Evolutionary conservation across 305 asterid genomes (phyloP).

Genomic region (Stenogyne calaminthoides): DNA sequence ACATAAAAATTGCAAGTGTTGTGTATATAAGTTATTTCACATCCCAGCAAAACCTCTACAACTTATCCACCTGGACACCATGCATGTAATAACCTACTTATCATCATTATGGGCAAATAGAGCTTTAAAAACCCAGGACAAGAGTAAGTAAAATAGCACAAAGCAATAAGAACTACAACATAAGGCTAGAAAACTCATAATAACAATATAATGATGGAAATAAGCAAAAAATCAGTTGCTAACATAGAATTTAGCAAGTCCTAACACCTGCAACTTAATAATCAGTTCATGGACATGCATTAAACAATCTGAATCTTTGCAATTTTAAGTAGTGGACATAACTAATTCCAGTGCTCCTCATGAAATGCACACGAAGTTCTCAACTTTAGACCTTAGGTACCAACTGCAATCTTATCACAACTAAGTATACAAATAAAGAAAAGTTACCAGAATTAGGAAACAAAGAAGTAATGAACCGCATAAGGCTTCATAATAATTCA

Average conservation of each 20-base stretch:
- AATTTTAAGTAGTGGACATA: not conserved
- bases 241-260: not conserved
- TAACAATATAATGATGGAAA: not conserved
- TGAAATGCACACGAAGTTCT: too few relatives aligned
- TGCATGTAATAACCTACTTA: too few relatives aligned
- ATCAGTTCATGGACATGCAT: not conserved
- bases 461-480: not conserved
- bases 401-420: conserved; percentile 8
- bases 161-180: not conserved
- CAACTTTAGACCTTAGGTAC: too few relatives aligned
- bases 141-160: not conserved
- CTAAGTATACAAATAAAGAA: not conserved
- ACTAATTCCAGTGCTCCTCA: too few relatives aligned
- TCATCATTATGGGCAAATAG: not conserved
- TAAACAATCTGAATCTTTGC: not conserved
- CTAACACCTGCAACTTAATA: not conserved
- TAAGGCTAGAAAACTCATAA: not conserved
- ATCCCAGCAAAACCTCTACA: too few relatives aligned
- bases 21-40: too few relatives aligned
- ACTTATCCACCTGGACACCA: too few relatives aligned
- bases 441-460: not conserved
- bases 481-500: not conserved
- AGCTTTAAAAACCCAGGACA: not conserved
- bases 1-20: too few relatives aligned
- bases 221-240: not conserved